These are phyloP conservation scores for Glonium stellatum DNA, from an alignment of 495 filamentous ascomycete species.

Conservation along the genomic window DNA sequence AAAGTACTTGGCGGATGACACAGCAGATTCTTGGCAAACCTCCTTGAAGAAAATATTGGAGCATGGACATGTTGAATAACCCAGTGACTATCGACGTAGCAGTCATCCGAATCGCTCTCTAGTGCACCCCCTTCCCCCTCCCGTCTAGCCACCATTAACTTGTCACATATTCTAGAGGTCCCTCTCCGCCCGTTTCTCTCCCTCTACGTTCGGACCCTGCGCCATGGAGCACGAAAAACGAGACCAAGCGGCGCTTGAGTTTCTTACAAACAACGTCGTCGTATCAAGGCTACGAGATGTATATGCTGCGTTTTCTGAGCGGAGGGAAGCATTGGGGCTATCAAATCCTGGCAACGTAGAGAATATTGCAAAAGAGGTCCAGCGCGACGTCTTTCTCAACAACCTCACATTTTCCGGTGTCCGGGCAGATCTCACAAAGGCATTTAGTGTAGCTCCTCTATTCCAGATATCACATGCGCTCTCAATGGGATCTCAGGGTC, in stretches of 20 bases:
- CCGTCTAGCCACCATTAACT: neutral
- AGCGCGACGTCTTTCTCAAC: conserved; percentile 87
- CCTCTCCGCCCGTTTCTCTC: neutral
- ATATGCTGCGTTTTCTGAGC: conserved; percentile 75
- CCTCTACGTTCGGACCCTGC: neutral
- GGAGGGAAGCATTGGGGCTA: conserved; percentile 78
- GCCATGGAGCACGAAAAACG: conserved; percentile 22
- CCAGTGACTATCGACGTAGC: neutral
- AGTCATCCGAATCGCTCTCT: neutral
- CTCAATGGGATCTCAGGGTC: conserved; percentile 75
- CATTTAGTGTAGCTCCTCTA: conserved; percentile 81
- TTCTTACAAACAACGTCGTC: conserved; percentile 67
- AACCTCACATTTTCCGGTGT: conserved; percentile 94
- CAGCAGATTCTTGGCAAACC: neutral
- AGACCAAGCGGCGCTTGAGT: conserved; percentile 44
- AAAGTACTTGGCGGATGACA: neutral
- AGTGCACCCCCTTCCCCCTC: neutral
- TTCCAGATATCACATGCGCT: conserved; percentile 98
- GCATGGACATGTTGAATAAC: neutral
- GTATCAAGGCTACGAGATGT: conserved; percentile 62
- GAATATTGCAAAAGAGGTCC: conserved; percentile 82
- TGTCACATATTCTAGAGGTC: neutral
- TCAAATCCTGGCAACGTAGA: conserved; percentile 90
- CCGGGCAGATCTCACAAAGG: conserved; percentile 91
- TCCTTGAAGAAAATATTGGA: neutral